These are phyloP conservation scores for Mycena latifolia DNA, from an alignment of 768 basidiomycete genomes.

Conservation along the genomic window DNA sequence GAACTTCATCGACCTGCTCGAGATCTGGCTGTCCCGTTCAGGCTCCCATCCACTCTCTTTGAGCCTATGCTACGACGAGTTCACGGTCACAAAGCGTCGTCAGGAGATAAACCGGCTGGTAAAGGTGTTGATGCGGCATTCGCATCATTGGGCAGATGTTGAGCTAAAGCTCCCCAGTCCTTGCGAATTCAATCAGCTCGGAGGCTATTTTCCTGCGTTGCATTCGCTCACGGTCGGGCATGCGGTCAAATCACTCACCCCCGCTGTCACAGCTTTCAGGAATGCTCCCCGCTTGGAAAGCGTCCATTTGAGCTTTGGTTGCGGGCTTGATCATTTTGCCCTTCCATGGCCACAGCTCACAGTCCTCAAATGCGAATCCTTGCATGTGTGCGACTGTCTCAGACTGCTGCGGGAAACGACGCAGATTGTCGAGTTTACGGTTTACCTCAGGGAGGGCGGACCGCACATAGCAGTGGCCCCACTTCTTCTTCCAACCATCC, in stretches of 20 bases:
- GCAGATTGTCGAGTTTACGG: constrained; percentile 10
- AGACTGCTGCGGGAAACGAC: constrained; percentile 9
- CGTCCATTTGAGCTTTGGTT: constrained; percentile 7
- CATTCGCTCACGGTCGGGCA: constrained; percentile 2
- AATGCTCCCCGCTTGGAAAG: neutral
- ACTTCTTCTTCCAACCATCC: constrained; percentile 7
- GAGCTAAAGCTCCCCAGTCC: constrained; percentile 6
- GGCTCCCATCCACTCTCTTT: constrained; percentile 18
- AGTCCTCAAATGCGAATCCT: constrained; percentile 10
- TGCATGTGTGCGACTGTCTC: constrained; percentile 14
- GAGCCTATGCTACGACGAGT: constrained; percentile 22
- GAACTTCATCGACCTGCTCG: constrained; percentile 12
- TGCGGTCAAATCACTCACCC: neutral
- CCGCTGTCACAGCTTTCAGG: constrained; percentile 4
- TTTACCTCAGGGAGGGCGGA: constrained; percentile 3
- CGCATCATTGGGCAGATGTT: constrained; percentile 6
- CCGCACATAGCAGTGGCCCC: neutral
- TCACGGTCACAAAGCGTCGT: constrained; percentile 3
- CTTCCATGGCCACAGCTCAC: constrained; percentile 10
- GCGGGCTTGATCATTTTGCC: neutral
- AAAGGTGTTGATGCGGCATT: constrained; percentile 7
- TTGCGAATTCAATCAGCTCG: constrained; percentile 10
- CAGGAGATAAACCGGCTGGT: neutral
- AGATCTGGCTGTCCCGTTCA: constrained; percentile 18
- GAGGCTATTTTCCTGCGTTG: constrained; percentile 5